phyloP scores from a whole-genome alignment of 768 basidiomycete genomes.

The Auricularia cornea region DNA sequence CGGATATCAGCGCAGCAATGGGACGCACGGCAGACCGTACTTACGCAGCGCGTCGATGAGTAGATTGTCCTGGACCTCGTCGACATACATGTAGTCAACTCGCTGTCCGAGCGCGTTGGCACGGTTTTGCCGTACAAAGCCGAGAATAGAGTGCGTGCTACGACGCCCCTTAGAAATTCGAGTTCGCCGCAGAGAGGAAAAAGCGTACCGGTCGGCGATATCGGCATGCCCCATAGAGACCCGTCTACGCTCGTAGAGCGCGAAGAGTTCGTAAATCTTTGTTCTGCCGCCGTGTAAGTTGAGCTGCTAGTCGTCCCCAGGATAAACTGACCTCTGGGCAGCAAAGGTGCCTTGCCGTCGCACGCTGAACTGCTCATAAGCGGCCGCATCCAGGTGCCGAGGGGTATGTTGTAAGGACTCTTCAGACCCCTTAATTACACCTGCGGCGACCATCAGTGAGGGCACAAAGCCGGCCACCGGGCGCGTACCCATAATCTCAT shows the following conservation, averaged over 20 bases:
- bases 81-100: conserved; percentile 46
- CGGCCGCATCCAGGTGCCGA: conserved; percentile 33
- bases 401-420: conserved; percentile 27
- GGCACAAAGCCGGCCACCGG: too few species aligned
- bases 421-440: conserved; percentile 63
- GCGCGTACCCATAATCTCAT: conserved; percentile 59
- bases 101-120: too few species aligned
- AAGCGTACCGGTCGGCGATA: too few species aligned
- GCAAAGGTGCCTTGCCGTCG: conserved; percentile 50
- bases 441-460: conserved; percentile 19
- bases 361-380: conserved; percentile 42
- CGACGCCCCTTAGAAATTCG: too few species aligned
- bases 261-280: too few species aligned
- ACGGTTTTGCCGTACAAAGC: too few species aligned
- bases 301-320: too few species aligned
- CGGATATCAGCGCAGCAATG: background rate
- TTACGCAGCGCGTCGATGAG: conserved; percentile 54
- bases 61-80: conserved; percentile 67
- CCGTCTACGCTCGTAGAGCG: too few species aligned
- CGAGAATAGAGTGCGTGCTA: conserved; percentile 43
- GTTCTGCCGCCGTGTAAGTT: too few species aligned
- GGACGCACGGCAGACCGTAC: conserved; percentile 14
- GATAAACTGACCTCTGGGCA: conserved; percentile 46
- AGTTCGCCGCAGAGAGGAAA: too few species aligned
- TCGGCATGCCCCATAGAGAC: too few species aligned